These are phyloP conservation scores for Rhododendron henanense DNA, from an alignment of 148 eudicot genomes.

Conservation along the genomic window DNA sequence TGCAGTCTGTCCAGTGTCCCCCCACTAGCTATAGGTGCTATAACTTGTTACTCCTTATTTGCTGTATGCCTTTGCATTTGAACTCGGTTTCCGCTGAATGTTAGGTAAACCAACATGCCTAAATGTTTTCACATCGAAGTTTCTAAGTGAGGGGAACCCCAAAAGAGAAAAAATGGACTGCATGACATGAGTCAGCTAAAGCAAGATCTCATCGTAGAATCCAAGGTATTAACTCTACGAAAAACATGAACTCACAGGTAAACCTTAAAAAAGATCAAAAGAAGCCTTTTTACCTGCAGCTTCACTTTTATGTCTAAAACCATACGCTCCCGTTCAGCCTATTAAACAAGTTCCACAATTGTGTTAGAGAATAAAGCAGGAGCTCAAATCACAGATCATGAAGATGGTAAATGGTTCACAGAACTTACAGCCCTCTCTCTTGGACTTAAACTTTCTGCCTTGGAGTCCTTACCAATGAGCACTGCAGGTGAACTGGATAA, in stretches of 20 bases:
- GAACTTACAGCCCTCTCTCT: constrained; percentile 94
- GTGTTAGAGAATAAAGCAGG: background rate
- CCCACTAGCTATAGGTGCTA: background rate
- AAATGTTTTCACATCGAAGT: background rate
- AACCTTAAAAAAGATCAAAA: background rate
- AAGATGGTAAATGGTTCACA: background rate
- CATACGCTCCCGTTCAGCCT: constrained; percentile 99
- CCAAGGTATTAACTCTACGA: background rate
- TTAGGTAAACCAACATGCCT: background rate
- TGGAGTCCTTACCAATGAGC: constrained; percentile 39
- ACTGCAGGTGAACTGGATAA: constrained; percentile 36
- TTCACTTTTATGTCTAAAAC: constrained; percentile 95
- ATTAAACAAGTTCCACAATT: constrained; percentile 22
- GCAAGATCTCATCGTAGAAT: background rate
- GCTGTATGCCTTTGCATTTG: background rate
- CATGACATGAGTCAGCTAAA: background rate
- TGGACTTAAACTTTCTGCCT: constrained; percentile 84
- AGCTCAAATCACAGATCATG: constrained; percentile 3
- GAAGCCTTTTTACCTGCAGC: constrained; percentile 61
- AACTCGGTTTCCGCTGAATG: background rate
- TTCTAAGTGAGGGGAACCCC: background rate
- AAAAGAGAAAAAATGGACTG: background rate
- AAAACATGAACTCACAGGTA: background rate
- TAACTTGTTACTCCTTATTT: background rate
- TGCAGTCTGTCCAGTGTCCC: background rate